Percentiles rank a stretch among this genome's conserved stretches.
Conservation (phyloP, 768 basidiomycete species). For the Lactifluus pinguis region DNA sequence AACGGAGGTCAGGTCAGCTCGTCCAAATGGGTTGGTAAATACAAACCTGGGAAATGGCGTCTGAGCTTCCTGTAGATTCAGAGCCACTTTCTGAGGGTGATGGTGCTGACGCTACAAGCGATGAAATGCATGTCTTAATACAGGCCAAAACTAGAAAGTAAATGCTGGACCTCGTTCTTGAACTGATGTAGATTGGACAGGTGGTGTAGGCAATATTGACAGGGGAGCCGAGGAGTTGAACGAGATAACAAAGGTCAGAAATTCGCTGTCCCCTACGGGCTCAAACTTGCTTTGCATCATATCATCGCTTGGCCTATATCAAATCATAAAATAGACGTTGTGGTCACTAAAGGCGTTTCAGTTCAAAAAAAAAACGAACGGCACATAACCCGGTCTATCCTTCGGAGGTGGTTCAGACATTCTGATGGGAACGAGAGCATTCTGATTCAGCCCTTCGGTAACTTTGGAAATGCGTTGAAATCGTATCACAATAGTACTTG, state of each 20-base stretch:
- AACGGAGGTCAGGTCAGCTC: not conserved
- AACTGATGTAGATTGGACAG: not conserved
- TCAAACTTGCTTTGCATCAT: conserved; percentile 6
- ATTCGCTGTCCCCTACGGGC: not conserved
- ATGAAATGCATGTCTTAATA: not conserved
- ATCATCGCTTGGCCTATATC: not conserved
- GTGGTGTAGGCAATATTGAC: not conserved
- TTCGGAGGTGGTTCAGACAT: not conserved
- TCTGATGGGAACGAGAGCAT: not conserved
- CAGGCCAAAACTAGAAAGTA: not conserved
- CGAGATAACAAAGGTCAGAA: conserved; percentile 5
- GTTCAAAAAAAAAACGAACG: not conserved
- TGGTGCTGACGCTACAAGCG: not conserved
- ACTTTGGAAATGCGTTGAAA: conserved; percentile 1
- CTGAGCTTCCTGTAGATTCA: conserved; percentile 1
- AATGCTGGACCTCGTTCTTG: not conserved
- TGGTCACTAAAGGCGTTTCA: too few relatives aligned
- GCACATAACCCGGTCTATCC: not conserved
- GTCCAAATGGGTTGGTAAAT: not conserved
- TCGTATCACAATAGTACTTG: not conserved
- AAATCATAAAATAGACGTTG: not conserved
- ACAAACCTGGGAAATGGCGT: conserved; percentile 10
- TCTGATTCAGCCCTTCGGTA: not conserved
- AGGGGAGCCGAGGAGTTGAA: not conserved
- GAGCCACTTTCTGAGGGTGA: conserved; percentile 1